Evolutionary conservation across 1,284 basidiomycete species (phyloP).

Genomic region (Tylopilus sp.): DNA sequence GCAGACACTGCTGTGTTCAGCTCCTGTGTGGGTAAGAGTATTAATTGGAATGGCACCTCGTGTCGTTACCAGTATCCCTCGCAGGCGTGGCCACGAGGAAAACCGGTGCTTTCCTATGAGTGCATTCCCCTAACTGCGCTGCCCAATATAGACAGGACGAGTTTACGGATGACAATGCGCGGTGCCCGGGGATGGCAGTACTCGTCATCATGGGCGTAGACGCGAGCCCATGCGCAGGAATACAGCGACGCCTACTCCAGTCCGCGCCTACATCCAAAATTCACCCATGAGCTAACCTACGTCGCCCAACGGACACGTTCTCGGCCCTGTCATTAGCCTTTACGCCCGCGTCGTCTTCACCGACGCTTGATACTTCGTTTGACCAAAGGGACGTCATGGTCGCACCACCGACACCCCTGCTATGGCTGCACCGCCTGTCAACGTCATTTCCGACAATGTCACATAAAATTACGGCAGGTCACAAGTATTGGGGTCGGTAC

Average conservation of each 20-base stretch:
- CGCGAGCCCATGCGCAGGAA: constrained; percentile 52
- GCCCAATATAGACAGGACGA: constrained; percentile 36
- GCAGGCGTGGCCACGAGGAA: too few species aligned
- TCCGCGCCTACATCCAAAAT: background rate
- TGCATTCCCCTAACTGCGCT: too few species aligned
- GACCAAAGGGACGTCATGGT: constrained; percentile 12
- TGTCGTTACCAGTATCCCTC: too few species aligned
- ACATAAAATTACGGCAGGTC: constrained; percentile 52
- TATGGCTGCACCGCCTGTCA: constrained; percentile 47
- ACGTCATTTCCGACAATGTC: constrained; percentile 52
- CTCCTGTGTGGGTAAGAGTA: too few species aligned
- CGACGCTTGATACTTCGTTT: constrained; percentile 31
- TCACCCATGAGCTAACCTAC: background rate
- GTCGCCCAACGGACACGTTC: background rate
- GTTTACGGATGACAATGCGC: constrained; percentile 74
- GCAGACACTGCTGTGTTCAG: too few species aligned
- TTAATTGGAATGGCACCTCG: too few species aligned
- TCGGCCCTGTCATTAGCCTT: constrained; percentile 2
- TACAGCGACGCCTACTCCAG: background rate
- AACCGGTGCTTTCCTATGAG: too few species aligned
- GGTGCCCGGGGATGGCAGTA: constrained; percentile 50
- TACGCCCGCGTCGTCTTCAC: constrained; percentile 23
- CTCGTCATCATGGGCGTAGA: constrained; percentile 56
- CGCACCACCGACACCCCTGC: constrained; percentile 16
- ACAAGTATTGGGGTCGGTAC: constrained; percentile 47